Conservation (phyloP, 345 rosid genomes). For the Citropsis articulata region DNA sequence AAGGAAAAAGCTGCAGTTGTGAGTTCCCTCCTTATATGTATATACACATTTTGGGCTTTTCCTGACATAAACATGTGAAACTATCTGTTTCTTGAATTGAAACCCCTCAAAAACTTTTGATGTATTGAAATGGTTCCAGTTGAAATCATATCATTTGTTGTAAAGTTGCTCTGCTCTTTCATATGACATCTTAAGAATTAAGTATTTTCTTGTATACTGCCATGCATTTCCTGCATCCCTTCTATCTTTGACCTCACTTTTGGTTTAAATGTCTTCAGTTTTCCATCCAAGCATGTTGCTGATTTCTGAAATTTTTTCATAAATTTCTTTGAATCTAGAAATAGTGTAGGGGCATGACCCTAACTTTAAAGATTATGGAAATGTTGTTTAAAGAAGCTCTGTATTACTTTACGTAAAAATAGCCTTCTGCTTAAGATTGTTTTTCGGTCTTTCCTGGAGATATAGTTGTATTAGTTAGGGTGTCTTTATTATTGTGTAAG, state of each 20-base stretch:
- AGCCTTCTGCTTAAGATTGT: background rate
- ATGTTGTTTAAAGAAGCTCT: background rate
- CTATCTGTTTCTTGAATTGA: background rate
- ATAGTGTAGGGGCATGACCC: background rate
- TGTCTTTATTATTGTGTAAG: background rate
- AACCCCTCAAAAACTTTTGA: background rate
- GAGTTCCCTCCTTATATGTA: conserved; percentile 16
- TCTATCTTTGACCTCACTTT: background rate
- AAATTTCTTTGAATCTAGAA: background rate
- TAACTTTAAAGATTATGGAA: background rate
- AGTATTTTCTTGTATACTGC: background rate
- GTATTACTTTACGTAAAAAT: background rate
- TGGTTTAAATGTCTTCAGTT: background rate
- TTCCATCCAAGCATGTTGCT: background rate
- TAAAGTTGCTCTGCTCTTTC: background rate
- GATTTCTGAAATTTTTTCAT: background rate
- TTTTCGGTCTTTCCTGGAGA: background rate
- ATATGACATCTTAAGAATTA: background rate
- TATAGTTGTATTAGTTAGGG: background rate
- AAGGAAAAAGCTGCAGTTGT: conserved; percentile 36
- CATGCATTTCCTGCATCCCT: background rate
- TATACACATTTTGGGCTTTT: background rate
- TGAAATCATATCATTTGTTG: background rate
- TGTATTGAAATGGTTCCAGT: background rate
- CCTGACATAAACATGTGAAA: background rate